Base-by-base conservation (phyloP, 192 early-diverging fungal genomes). In the Coemansia sp. region DNA sequence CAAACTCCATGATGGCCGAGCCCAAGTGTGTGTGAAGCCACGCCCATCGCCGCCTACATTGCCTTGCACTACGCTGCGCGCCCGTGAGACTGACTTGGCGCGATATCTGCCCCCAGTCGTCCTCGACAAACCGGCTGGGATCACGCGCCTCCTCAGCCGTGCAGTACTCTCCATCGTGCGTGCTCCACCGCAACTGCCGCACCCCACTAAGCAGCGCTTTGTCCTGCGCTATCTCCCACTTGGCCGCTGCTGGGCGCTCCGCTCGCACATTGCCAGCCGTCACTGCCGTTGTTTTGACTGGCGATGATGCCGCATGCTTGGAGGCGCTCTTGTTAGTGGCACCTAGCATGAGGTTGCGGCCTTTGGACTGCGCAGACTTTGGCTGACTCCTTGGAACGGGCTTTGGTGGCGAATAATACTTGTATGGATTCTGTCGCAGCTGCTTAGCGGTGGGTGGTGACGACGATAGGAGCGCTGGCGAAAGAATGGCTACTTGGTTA, bases 351-450 rank as follows among this genome's bases (percentile, higher is more conserved):
- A 81, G 67, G 17, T 73, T 81, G 34, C 79, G 66, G 21, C 68
- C 71, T 48, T 66, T 73, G 36, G 50, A 10, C 51, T 69, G 67
- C 6, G 44, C 16, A 1, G 54, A 34, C 4, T 57, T 57, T 4
- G 54, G 13, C 27, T 36, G 13, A 0, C 48, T 40, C 6, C 74
- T 66, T 8, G 60, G 64, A 40, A 63, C 27, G 35, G 56, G 76
- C 61, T 81, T 81, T 27, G 79, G 79, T 37, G 79, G 79, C 70
- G 79, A 81, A 66, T 76, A 81, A 41, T 81, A 76, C 37, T 73
- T 75, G 73, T 81, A 81, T 14, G 79, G 74, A 42, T 81, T 70
- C 37, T 72, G 57, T 19, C 74, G 70, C 70, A 81, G 67, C 45
- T 81, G 79, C 74, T 70, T 73, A 4, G 70, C 59, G 8, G 73